A percentile compares a stretch with the other conserved stretches of the same genome.
phyloP scores from a whole-genome alignment of 192 early-diverging fungal genomes.

The Allomyces macrogynus region DNA sequence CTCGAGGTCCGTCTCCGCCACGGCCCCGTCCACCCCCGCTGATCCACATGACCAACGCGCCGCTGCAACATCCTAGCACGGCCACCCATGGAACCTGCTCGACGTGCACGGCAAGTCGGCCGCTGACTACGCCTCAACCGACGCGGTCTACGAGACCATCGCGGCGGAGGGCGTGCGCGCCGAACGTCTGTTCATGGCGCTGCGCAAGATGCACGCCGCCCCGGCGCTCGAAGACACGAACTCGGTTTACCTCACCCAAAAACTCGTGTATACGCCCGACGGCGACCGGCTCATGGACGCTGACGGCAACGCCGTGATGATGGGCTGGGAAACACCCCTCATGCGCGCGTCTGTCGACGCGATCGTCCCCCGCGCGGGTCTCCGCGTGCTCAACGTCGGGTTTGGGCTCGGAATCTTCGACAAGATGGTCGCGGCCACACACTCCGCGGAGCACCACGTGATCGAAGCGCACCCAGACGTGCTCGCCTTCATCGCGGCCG shows the following conservation, averaged over 20 bases:
- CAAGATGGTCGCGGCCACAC: conserved; percentile 46
- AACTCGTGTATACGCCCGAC: conserved; percentile 53
- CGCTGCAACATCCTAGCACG: conserved; percentile 14
- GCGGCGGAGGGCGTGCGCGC: conserved; percentile 65
- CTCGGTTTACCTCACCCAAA: conserved; percentile 55
- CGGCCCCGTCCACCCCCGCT: not conserved
- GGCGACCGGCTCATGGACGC: conserved; percentile 63
- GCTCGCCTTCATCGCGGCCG: conserved; percentile 57
- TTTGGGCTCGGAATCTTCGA: conserved; percentile 91
- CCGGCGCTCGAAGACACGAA: conserved; percentile 35
- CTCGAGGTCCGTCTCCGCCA: conserved; percentile 1
- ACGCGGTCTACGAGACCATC: conserved; percentile 51
- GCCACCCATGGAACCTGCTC: conserved; percentile 68
- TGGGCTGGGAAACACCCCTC: conserved; percentile 89
- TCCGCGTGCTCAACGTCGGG: conserved; percentile 50
- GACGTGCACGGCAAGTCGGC: conserved; percentile 53
- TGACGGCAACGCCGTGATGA: conserved; percentile 87
- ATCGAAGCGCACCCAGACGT: conserved; percentile 97
- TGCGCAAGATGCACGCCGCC: conserved; percentile 16
- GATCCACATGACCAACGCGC: not conserved
- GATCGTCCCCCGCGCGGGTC: conserved; percentile 6
- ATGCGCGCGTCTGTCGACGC: conserved; percentile 34
- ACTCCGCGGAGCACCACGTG: conserved; percentile 60
- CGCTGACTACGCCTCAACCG: conserved; percentile 58
- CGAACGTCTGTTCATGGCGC: conserved; percentile 52